Percentiles rank a stretch among this genome's conserved stretches.
Evolutionary conservation across 441 rosid species (phyloP).

Genomic region (Geranium incanum): DNA sequence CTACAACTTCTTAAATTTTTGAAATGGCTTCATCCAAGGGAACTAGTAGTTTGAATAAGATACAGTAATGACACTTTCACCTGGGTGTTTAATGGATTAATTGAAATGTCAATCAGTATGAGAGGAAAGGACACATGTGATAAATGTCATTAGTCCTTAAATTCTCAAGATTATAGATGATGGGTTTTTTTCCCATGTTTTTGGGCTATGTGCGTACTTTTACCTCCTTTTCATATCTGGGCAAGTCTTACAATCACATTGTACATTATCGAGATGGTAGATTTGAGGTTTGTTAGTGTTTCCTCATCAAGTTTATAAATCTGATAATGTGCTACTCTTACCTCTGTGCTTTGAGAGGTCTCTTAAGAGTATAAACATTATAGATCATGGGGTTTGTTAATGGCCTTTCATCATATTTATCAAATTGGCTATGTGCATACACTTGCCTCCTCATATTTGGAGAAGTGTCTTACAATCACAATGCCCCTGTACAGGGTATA

Average conservation of each 20-base stretch:
- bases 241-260: no score
- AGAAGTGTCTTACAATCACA: conserved; percentile 21
- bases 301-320: no score
- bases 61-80: background rate
- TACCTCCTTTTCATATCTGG: background rate
- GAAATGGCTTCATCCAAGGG: background rate
- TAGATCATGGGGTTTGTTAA: background rate
- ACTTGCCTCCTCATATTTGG: background rate
- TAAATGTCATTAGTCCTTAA: background rate
- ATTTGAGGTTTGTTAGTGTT: no score
- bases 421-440: background rate
- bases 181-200: background rate
- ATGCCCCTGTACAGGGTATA: conserved; percentile 40
- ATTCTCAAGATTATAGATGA: background rate
- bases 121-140: background rate
- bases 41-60: background rate
- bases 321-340: background rate
- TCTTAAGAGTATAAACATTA: background rate
- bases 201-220: background rate
- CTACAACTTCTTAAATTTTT: background rate
- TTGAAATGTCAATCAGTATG: background rate
- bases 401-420: background rate
- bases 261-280: no score
- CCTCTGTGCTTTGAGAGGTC: background rate
- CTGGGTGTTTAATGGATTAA: background rate